Conservation (phyloP, 2,329 filamentous ascomycete species). For the Botrytis pseudocinerea region DNA sequence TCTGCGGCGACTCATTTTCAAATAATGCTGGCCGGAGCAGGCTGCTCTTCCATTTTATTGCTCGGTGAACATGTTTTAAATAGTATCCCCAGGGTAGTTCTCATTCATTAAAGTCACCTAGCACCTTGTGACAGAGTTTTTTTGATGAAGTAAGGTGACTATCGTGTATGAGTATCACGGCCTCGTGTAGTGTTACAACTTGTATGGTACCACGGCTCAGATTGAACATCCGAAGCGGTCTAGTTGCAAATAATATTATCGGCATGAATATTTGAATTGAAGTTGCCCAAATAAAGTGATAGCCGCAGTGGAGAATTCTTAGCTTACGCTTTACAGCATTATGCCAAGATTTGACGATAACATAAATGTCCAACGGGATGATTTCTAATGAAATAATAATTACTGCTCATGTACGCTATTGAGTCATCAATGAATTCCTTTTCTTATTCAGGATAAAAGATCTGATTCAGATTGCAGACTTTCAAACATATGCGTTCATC, state of each 20-base stretch:
- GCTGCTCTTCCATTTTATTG: not conserved
- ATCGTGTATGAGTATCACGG: not conserved
- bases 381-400: too few relatives aligned
- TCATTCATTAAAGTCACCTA: not conserved
- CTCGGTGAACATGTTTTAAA: not conserved
- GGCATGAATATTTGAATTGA: not conserved
- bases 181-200: not conserved
- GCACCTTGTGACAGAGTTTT: not conserved
- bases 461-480: not conserved
- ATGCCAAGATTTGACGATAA: constrained; percentile 4
- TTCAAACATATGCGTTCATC: not conserved
- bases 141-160: not conserved
- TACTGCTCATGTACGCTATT: not conserved
- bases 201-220: not conserved
- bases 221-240: not conserved
- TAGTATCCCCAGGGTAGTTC: not conserved
- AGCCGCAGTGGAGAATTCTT: not conserved
- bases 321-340: not conserved
- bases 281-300: not conserved
- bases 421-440: not conserved
- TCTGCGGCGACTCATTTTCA: not conserved
- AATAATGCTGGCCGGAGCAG: not conserved
- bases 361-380: not conserved
- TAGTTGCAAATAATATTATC: not conserved
- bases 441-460: not conserved